These are phyloP conservation scores for Fusarium fracticaudum DNA, from an alignment of 2,329 filamentous ascomycete genomes.

Conservation along the genomic window DNA sequence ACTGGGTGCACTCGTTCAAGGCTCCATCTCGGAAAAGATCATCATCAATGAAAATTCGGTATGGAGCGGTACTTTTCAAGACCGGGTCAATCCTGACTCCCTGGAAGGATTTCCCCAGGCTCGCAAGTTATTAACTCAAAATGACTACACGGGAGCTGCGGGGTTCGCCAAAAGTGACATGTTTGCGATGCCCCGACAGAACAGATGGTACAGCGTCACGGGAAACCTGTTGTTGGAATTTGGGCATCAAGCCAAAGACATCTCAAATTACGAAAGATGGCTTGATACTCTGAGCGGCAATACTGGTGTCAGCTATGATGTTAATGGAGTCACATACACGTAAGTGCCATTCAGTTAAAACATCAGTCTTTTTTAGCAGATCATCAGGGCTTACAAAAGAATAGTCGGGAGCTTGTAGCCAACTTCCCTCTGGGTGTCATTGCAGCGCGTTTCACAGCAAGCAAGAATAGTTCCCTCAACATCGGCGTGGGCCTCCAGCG, in stretches of 20 bases:
- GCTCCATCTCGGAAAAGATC: background rate
- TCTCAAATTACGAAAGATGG: background rate
- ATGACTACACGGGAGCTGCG: background rate
- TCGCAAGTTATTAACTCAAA: background rate
- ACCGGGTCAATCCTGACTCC: background rate
- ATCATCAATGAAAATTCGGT: background rate
- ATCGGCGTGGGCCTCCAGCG: background rate
- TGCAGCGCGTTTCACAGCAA: background rate
- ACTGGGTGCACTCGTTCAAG: background rate
- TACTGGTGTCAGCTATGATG: background rate
- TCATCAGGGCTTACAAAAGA: rapidly evolving
- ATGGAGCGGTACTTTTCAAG: background rate
- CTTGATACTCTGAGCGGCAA: background rate
- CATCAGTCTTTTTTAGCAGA: background rate
- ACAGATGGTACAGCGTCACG: background rate
- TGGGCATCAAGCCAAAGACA: background rate
- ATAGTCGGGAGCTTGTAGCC: background rate
- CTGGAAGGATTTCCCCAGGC: background rate
- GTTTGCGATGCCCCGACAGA: background rate
- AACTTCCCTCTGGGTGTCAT: background rate
- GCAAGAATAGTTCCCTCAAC: rapidly evolving
- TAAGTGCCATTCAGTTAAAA: background rate
- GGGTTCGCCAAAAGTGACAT: background rate
- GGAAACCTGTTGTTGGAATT: background rate
- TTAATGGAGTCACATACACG: background rate